Percentiles rank a stretch among this genome's conserved stretches.
Conservation (phyloP, 306 rosid genomes). For the Castanea crenata region DNA sequence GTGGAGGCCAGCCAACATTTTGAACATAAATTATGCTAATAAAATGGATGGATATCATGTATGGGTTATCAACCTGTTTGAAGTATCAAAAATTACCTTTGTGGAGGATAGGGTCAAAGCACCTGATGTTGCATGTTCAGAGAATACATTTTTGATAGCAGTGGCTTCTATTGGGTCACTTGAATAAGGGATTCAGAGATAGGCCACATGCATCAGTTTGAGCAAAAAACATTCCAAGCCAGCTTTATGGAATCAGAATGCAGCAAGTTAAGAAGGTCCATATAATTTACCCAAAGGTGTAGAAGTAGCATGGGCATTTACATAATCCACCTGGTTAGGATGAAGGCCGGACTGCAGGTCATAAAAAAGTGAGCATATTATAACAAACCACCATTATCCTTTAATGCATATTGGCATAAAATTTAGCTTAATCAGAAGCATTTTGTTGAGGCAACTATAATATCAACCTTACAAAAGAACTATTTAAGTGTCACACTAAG, state of each 20-base stretch:
- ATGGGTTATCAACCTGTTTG: slow-evolving; percentile 3
- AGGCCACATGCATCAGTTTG: slow-evolving; percentile 16
- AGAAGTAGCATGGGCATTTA: slow-evolving; percentile 94
- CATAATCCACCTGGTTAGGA: slow-evolving; percentile 74
- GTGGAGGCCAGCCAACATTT: background rate
- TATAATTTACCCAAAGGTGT: slow-evolving; percentile 69
- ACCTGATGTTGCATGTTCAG: slow-evolving; percentile 52
- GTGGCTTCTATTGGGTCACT: slow-evolving; percentile 85
- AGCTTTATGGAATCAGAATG: slow-evolving; percentile 16
- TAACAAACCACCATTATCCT: background rate
- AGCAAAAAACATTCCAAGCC: background rate
- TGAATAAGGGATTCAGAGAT: slow-evolving; percentile 25
- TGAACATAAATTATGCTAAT: slow-evolving; percentile 2
- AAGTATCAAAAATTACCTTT: slow-evolving; percentile 55
- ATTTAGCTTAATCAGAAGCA: background rate
- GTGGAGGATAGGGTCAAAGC: slow-evolving; percentile 83
- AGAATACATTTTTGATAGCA: slow-evolving; percentile 75
- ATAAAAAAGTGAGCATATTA: slow-evolving; percentile 22
- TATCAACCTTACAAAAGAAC: background rate
- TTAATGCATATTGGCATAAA: background rate
- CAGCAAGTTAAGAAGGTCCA: slow-evolving; percentile 22
- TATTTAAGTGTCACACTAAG: background rate
- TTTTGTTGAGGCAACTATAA: background rate
- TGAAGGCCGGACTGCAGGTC: slow-evolving; percentile 74
- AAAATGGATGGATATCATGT: slow-evolving; percentile 8